A percentile compares a stretch with the other conserved stretches of the same genome.
These are phyloP conservation scores for Mortierella sp. DNA, from an alignment of 371 early-diverging fungal genomes.

Conservation along the genomic window DNA sequence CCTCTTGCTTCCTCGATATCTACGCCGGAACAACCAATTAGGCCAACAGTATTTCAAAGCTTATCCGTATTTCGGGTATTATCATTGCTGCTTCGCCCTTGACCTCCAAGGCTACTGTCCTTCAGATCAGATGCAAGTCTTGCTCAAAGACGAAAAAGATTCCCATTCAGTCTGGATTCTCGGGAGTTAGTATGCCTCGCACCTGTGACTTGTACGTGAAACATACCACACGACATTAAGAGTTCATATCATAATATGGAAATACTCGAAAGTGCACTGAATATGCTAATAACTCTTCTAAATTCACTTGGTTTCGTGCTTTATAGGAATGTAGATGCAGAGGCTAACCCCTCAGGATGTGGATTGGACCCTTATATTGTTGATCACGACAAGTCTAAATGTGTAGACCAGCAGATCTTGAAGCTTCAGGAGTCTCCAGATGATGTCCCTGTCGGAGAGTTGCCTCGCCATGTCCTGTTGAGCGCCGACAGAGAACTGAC, in stretches of 20 bases:
- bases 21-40: slow-evolving; percentile 57
- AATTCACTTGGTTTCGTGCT: slow-evolving; percentile 10
- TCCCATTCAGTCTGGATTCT: slow-evolving; percentile 89
- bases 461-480: slow-evolving; percentile 96
- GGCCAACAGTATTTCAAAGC: slow-evolving; percentile 91
- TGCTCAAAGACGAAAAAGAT: slow-evolving; percentile 87
- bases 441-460: slow-evolving; percentile 98
- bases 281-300: not conserved
- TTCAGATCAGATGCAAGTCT: slow-evolving; percentile 89
- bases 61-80: slow-evolving; percentile 97
- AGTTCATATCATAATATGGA: not conserved
- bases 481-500: slow-evolving; percentile 92
- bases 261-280: not conserved
- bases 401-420: slow-evolving; percentile 98
- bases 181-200: slow-evolving; percentile 87
- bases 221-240: not conserved
- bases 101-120: slow-evolving; percentile 87
- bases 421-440: slow-evolving; percentile 99
- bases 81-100: slow-evolving; percentile 96
- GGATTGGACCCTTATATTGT: slow-evolving; percentile 97
- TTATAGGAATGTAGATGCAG: slow-evolving; percentile 50
- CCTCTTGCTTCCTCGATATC: not conserved
- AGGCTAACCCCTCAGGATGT: slow-evolving; percentile 69
- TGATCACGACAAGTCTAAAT: slow-evolving; percentile 95
- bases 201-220: slow-evolving; percentile 80